Percentiles rank a stretch among this genome's conserved stretches.
Evolutionary conservation across 495 filamentous ascomycete species (phyloP).

Genomic region (Rostrohypoxylon terebratum): DNA sequence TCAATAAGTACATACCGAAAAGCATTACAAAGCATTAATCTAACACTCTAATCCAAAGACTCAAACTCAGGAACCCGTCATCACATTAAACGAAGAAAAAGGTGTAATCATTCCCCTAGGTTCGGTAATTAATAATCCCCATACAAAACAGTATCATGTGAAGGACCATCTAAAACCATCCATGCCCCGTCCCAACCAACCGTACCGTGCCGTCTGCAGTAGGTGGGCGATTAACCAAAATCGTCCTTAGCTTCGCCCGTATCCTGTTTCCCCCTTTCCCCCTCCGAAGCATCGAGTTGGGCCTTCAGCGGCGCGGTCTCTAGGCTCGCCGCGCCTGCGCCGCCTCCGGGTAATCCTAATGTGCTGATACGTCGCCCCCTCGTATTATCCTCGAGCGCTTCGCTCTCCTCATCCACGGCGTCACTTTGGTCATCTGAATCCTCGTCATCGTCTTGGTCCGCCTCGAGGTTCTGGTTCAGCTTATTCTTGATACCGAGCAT

Average conservation of each 20-base stretch:
- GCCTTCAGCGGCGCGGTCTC: slow-evolving; percentile 62
- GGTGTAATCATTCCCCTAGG: slow-evolving; percentile 9
- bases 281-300: slow-evolving; percentile 37
- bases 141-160: slow-evolving; percentile 16
- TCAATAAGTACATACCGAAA: background rate
- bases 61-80: background rate
- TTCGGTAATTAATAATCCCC: background rate
- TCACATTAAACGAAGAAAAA: slow-evolving; percentile 18
- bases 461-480: slow-evolving; percentile 64
- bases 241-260: slow-evolving; percentile 38
- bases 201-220: slow-evolving; percentile 8
- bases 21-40: background rate
- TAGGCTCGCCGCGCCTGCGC: slow-evolving; percentile 49
- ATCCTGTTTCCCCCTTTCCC: slow-evolving; percentile 32
- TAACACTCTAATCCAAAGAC: background rate
- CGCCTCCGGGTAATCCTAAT: slow-evolving; percentile 49
- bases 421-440: slow-evolving; percentile 52
- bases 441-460: slow-evolving; percentile 52
- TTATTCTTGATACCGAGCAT: slow-evolving; percentile 70
- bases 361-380: slow-evolving; percentile 58
- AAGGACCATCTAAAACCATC: slow-evolving; percentile 13
- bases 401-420: slow-evolving; percentile 71
- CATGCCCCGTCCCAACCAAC: background rate
- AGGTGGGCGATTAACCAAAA: slow-evolving; percentile 30
- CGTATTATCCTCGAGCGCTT: slow-evolving; percentile 55